A percentile compares a stretch with the other conserved stretches of the same genome.
Evolutionary conservation across 2,329 filamentous ascomycete species (phyloP).

Genomic region (Fusarium sulawesiense): DNA sequence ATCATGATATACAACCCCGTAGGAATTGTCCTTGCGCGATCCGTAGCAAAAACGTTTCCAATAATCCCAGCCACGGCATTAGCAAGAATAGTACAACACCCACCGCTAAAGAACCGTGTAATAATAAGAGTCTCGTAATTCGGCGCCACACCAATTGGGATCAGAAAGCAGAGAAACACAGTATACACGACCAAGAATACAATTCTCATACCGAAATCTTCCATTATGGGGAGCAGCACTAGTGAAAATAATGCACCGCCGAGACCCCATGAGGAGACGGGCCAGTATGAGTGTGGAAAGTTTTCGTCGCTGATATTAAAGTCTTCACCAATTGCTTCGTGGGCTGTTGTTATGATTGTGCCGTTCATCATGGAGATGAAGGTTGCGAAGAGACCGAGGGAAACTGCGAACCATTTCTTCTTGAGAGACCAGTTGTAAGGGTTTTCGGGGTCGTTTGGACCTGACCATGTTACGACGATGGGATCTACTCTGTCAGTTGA

Average conservation of each 20-base stretch:
- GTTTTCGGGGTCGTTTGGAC: constrained; percentile 16
- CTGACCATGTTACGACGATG: constrained; percentile 11
- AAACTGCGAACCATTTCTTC: constrained; percentile 26
- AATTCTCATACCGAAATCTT: constrained; percentile 29
- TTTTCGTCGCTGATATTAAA: constrained; percentile 20
- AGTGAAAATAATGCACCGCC: constrained; percentile 23
- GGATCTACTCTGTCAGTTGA: too few species aligned
- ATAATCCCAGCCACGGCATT: constrained; percentile 18
- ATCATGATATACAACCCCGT: constrained; percentile 29
- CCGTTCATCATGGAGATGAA: constrained; percentile 36
- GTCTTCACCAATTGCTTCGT: constrained; percentile 14
- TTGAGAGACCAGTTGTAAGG: constrained; percentile 29
- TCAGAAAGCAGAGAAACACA: constrained; percentile 15
- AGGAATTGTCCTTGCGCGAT: constrained; percentile 18
- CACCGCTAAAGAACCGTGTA: constrained; percentile 22
- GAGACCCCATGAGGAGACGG: constrained; percentile 23
- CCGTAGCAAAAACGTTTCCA: constrained; percentile 10
- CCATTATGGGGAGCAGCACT: constrained; percentile 24
- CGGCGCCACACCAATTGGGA: constrained; percentile 13
- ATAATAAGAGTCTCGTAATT: constrained; percentile 30
- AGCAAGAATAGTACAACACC: constrained; percentile 18
- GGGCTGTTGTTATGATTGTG: constrained; percentile 29
- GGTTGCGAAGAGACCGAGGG: constrained; percentile 20
- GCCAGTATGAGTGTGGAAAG: constrained; percentile 33
- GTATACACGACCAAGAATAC: constrained; percentile 21